Evolutionary conservation across 148 eudicot genomes (phyloP).

Genomic region (Dianthus caryophyllus): DNA sequence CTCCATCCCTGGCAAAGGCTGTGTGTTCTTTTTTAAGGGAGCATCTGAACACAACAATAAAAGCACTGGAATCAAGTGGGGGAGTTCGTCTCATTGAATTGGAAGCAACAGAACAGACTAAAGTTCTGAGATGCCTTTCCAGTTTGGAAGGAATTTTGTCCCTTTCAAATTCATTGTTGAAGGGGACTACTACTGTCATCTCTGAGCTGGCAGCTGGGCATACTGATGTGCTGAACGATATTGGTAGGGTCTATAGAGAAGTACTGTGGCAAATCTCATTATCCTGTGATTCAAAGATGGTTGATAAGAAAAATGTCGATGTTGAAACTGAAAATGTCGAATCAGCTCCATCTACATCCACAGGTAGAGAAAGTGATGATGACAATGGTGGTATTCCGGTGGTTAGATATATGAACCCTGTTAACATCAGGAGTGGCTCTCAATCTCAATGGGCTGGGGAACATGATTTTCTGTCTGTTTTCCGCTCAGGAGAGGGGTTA

Average conservation of each 20-base stretch:
- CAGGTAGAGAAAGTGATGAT: slow-evolving; percentile 93
- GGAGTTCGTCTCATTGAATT: slow-evolving; percentile 61
- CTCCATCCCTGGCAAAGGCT: slow-evolving; percentile 79
- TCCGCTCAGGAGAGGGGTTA: slow-evolving; percentile 78
- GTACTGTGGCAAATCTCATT: slow-evolving; percentile 87
- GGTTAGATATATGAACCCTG: slow-evolving; percentile 78
- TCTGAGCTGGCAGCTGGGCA: slow-evolving; percentile 86
- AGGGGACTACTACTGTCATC: slow-evolving; percentile 69
- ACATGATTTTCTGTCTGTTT: slow-evolving; percentile 76
- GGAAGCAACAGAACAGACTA: slow-evolving; percentile 50
- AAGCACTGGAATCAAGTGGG: slow-evolving; percentile 49
- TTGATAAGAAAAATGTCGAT: slow-evolving; percentile 60
- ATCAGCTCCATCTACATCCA: slow-evolving; percentile 42
- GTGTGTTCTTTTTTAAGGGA: slow-evolving; percentile 80
- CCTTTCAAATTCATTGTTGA: slow-evolving; percentile 72
- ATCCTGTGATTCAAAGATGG: slow-evolving; percentile 64
- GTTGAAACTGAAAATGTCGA: slow-evolving; percentile 60
- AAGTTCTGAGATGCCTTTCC: slow-evolving; percentile 64
- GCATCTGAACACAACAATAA: slow-evolving; percentile 55
- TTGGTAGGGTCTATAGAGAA: slow-evolving; percentile 80
- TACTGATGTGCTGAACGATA: slow-evolving; percentile 90
- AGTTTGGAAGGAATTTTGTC: slow-evolving; percentile 74
- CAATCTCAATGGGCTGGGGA: slow-evolving; percentile 76
- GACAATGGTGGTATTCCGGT: slow-evolving; percentile 51
- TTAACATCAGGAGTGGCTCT: slow-evolving; percentile 55